Evolutionary conservation across 176 grass and related monocot species (phyloP), one percentile per base, ranked within the genome.

Genomic region (Eremochloa ophiuroides): DNA sequence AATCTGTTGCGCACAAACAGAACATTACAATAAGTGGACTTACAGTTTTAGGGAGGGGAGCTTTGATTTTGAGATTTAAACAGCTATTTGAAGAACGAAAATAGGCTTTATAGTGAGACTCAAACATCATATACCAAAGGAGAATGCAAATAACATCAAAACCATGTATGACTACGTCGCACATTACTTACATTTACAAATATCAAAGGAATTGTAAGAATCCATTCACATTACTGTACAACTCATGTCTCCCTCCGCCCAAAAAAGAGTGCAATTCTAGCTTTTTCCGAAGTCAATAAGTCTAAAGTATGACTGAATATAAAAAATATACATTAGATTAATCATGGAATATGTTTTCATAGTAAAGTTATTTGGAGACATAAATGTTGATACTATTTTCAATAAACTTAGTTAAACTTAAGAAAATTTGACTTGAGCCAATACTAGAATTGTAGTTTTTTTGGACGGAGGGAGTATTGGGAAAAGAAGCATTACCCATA

Each of bases 401-500:
- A n/a, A 9, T 55, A 51, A 51, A 51, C 48, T 20, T 51, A 22
- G 18, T 8, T 53, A 22, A 20, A 51, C 8, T 25, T 56, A 26
- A 59, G 55, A 59, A 58, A 58, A 58, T 25, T 58, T 58, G n/a
- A 26, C 23, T 53, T 53, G 2, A 59, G 55, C 55, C 55, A 59
- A 59, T 11, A n/a, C 55, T 59, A 59, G 55, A 59, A 26, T 59
- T 59, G 22, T 59, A 59, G 3, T 26, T 59, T 48, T 25, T 26
- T 59, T 59, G 26, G 55, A 59, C n/a, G 10, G n/a, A 26, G 10
- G n/a, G 10, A 25, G 10, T 26, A 59, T 59, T 26, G 55, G 10
- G 23, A 26, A 56, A 59, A 80, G 43, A 87, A 27, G 80, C 84
- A 77, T 91, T 91, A 98, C 95, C 95, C 95, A 81, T 94, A 91